phyloP scores from a whole-genome alignment of 2,329 filamentous ascomycete species.

The Neofusicoccum sp. region DNA sequence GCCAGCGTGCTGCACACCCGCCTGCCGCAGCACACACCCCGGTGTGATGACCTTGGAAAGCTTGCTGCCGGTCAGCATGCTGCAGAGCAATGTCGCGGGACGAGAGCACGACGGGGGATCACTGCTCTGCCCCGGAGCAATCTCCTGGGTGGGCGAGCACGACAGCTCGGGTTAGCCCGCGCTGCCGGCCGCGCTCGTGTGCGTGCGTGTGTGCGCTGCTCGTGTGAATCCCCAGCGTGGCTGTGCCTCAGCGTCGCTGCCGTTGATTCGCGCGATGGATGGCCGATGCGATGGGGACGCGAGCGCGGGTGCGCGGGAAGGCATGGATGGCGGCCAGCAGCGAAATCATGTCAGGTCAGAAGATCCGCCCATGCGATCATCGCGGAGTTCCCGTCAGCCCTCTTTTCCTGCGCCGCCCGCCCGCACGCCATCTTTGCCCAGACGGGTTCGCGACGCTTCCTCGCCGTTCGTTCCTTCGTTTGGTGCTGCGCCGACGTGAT shows the following conservation, averaged over 20 bases:
- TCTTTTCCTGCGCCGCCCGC: background rate
- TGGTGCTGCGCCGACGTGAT: background rate
- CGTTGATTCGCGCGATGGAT: background rate
- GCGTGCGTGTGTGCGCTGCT: background rate
- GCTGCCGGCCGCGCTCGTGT: background rate
- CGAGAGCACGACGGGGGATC: background rate
- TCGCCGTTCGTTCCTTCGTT: background rate
- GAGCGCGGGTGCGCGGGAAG: constrained; percentile 11
- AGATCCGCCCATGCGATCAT: constrained; percentile 14
- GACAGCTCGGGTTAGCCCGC: constrained; percentile 10
- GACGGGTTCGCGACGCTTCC: background rate
- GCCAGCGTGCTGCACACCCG: background rate
- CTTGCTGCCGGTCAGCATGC: background rate
- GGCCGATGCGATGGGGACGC: background rate
- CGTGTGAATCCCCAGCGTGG: constrained; percentile 1
- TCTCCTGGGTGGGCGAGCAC: constrained; percentile 16
- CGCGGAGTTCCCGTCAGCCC: constrained; percentile 7
- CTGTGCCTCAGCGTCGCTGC: too few relatives aligned
- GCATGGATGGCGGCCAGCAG: constrained; percentile 1
- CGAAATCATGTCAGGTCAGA: constrained; percentile 16
- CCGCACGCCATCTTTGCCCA: background rate
- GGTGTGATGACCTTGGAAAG: background rate
- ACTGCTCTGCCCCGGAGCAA: constrained; percentile 5
- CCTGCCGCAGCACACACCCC: background rate
- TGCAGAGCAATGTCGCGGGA: too few relatives aligned